A percentile compares a stretch with the other conserved stretches of the same genome.
Evolutionary conservation across 1,139 yeast species (phyloP).

Genomic region (Saccharomycopsis crataegensis): DNA sequence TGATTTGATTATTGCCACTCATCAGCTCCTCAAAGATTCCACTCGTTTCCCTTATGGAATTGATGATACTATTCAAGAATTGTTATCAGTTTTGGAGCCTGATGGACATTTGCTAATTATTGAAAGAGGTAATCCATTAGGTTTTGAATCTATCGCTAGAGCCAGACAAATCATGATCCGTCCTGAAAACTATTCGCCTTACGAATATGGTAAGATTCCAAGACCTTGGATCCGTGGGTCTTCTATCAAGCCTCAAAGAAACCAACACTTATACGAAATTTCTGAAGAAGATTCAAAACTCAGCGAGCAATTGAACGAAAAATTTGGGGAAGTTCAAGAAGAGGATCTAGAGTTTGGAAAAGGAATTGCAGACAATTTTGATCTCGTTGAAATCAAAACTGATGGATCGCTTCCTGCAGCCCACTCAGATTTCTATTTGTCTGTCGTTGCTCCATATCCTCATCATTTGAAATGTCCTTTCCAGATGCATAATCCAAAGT

Average conservation of each 20-base stretch:
- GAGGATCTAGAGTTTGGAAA: conserved; percentile 45
- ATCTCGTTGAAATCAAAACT: conserved; percentile 19
- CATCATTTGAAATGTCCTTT: conserved; percentile 87
- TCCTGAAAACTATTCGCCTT: conserved; percentile 53
- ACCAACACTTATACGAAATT: conserved; percentile 27
- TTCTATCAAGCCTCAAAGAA: conserved; percentile 26
- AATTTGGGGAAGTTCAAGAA: conserved; percentile 36
- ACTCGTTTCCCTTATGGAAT: conserved; percentile 63
- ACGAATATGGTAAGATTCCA: conserved; percentile 59
- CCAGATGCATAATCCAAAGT: conserved; percentile 68
- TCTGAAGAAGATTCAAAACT: conserved; percentile 26
- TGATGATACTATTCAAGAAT: conserved; percentile 57
- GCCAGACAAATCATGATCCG: conserved; percentile 85
- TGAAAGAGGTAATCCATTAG: conserved; percentile 86
- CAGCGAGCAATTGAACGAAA: conserved; percentile 33
- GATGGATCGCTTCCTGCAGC: background rate
- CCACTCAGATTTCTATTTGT: conserved; percentile 43
- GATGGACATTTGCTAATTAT: conserved; percentile 71
- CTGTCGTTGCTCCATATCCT: conserved; percentile 80
- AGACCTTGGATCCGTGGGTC: conserved; percentile 61
- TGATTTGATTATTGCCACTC: conserved; percentile 81
- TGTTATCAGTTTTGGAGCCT: conserved; percentile 59
- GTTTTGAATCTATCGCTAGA: conserved; percentile 81
- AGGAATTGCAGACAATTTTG: conserved; percentile 32
- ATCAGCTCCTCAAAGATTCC: conserved; percentile 60